These are phyloP conservation scores for Fusarium beomiforme DNA, from an alignment of 2,329 filamentous ascomycete genomes.

Conservation along the genomic window DNA sequence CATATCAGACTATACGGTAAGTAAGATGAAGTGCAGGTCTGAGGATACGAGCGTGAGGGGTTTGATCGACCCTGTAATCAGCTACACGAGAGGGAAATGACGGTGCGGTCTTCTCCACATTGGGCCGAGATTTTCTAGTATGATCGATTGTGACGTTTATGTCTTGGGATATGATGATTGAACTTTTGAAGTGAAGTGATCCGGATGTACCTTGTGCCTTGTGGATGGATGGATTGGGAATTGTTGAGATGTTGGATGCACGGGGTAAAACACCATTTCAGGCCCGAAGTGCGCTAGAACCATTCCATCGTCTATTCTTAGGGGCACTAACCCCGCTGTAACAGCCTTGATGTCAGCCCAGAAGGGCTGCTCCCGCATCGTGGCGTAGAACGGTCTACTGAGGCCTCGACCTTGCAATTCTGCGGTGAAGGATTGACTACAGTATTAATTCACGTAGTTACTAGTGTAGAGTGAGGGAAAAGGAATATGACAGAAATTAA, in stretches of 20 bases:
- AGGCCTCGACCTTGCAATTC: not conserved
- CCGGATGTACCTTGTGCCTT: not conserved
- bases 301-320: constrained; percentile 25
- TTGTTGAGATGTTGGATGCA: not conserved
- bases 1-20: not conserved
- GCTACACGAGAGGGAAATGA: constrained; percentile 19
- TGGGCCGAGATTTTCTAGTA: constrained; percentile 4
- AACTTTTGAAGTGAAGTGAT: not conserved
- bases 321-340: constrained; percentile 16
- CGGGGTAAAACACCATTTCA: not conserved
- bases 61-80: not conserved
- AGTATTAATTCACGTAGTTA: too few relatives aligned
- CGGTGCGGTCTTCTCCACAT: not conserved
- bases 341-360: constrained; percentile 13
- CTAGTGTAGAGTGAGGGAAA: not conserved
- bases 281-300: constrained; percentile 4
- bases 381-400: not conserved
- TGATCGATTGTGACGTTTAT: not conserved
- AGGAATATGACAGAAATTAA: not conserved
- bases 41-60: constrained; percentile 12
- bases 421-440: constrained; percentile 7
- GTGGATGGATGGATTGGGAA: not conserved
- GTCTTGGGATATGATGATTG: not conserved
- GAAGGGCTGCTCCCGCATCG: constrained; percentile 7
- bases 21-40: not conserved